Percentiles rank a stretch among this genome's conserved stretches.
Evolutionary conservation across 495 filamentous ascomycete species (phyloP).

Genomic region (Aspergillus leporis): DNA sequence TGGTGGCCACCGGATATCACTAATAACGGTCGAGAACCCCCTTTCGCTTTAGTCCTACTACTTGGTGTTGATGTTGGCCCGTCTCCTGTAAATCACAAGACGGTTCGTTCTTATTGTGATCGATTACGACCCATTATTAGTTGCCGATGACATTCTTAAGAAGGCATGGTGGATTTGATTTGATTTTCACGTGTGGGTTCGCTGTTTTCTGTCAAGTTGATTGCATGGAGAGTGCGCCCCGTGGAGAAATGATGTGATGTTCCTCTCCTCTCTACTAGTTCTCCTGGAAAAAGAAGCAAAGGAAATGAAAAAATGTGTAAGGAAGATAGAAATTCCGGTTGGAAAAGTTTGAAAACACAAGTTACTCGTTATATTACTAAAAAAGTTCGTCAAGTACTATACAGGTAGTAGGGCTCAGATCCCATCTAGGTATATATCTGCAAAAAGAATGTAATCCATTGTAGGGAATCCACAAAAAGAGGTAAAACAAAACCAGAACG

Average conservation of each 20-base stretch:
- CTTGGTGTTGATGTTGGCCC: no score
- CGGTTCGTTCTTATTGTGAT: slow-evolving; percentile 4
- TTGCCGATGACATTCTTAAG: not conserved
- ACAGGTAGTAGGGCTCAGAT: slow-evolving; percentile 4
- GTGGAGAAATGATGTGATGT: not conserved
- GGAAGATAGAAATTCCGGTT: not conserved
- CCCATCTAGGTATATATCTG: slow-evolving; percentile 7
- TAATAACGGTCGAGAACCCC: not conserved
- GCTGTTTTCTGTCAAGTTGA: not conserved
- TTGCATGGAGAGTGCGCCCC: not conserved
- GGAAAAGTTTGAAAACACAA: not conserved
- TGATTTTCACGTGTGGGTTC: not conserved
- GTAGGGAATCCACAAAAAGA: slow-evolving; percentile 26
- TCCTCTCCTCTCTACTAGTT: not conserved
- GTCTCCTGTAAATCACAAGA: no score
- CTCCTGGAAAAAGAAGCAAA: not conserved
- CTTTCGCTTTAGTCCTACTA: not conserved
- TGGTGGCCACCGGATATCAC: not conserved
- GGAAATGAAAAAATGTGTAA: no score
- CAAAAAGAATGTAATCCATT: slow-evolving; percentile 43
- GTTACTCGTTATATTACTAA: slow-evolving; percentile 1
- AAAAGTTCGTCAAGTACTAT: slow-evolving; percentile 10
- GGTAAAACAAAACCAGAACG: slow-evolving; percentile 13
- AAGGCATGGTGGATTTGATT: not conserved
- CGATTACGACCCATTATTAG: not conserved